Evolutionary conservation across 2,329 filamentous ascomycete genomes (phyloP).

Genomic region (Coniochaeta sp.): DNA sequence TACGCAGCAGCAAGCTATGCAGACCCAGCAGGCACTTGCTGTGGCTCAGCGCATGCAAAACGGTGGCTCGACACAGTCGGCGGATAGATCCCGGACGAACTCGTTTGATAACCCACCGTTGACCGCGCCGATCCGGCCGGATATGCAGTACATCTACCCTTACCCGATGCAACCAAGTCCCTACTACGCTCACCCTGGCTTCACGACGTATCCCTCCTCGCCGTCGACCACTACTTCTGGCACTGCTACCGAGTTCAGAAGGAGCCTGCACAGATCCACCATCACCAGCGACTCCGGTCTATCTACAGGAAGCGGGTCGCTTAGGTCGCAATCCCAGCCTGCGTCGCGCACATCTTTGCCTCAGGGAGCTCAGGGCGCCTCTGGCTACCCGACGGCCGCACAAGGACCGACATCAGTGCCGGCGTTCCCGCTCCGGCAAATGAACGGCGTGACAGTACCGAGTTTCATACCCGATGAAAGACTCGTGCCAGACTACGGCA

Average conservation of each 20-base stretch:
- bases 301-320: conserved; percentile 42
- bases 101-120: conserved; percentile 56
- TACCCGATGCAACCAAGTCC: conserved; percentile 29
- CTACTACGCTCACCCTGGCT: conserved; percentile 41
- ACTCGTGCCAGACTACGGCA: conserved; percentile 37
- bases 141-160: conserved; percentile 43
- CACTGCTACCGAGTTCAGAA: conserved; percentile 42
- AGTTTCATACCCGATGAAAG: conserved; percentile 49
- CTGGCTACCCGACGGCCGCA: conserved; percentile 18
- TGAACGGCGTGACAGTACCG: conserved; percentile 44
- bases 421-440: conserved; percentile 27
- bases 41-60: conserved; percentile 34
- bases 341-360: conserved; percentile 37
- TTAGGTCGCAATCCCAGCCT: conserved; percentile 61
- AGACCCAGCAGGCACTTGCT: conserved; percentile 30
- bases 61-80: conserved; percentile 22
- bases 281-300: conserved; percentile 39
- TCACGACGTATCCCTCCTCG: conserved; percentile 49
- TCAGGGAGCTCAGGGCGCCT: conserved; percentile 6
- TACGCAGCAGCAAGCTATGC: conserved; percentile 22
- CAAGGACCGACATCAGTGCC: conserved; percentile 28
- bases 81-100: conserved; percentile 51
- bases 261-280: conserved; percentile 47
- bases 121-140: conserved; percentile 48
- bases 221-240: conserved; percentile 34